phyloP scores from a whole-genome alignment of 768 basidiomycete species.

The Hypsizygus marmoreus region DNA sequence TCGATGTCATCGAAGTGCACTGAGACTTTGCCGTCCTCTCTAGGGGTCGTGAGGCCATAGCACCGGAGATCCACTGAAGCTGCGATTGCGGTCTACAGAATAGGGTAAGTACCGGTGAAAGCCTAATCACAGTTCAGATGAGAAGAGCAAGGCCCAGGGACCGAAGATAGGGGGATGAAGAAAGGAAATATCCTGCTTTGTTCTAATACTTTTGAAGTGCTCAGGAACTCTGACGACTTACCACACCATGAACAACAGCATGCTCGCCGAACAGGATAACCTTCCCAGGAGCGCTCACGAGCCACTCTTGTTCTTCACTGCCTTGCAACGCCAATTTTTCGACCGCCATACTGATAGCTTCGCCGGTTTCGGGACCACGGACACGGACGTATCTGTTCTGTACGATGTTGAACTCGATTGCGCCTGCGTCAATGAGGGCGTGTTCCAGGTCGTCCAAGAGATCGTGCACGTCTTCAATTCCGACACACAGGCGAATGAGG shows the following conservation, averaged over 20 bases:
- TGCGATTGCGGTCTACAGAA: conserved; percentile 82
- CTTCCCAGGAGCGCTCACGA: conserved; percentile 96
- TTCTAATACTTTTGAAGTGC: not conserved
- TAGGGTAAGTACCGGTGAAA: conserved; percentile 8
- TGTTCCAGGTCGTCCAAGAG: conserved; percentile 94
- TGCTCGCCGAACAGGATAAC: conserved; percentile 99
- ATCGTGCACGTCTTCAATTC: conserved; percentile 94
- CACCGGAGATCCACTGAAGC: conserved; percentile 95
- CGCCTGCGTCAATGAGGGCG: conserved; percentile 89
- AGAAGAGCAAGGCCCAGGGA: conserved; percentile 7
- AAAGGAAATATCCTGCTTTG: conserved; percentile 1
- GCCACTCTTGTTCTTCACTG: conserved; percentile 59
- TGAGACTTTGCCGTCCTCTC: conserved; percentile 70
- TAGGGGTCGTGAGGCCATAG: conserved; percentile 80
- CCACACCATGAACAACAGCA: conserved; percentile 96
- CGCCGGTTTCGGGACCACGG: conserved; percentile 32
- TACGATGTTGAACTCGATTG: conserved; percentile 62
- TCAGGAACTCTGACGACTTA: conserved; percentile 44
- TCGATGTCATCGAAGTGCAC: conserved; percentile 81
- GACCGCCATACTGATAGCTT: conserved; percentile 58
- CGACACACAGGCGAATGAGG: conserved; percentile 95
- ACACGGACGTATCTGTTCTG: conserved; percentile 51
- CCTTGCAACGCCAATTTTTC: conserved; percentile 56
- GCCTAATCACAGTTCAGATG: too few relatives aligned
- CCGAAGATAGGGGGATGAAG: conserved; percentile 3